Base-by-base conservation (phyloP, 2,329 filamentous ascomycete genomes). In the Epichloe sp. region DNA sequence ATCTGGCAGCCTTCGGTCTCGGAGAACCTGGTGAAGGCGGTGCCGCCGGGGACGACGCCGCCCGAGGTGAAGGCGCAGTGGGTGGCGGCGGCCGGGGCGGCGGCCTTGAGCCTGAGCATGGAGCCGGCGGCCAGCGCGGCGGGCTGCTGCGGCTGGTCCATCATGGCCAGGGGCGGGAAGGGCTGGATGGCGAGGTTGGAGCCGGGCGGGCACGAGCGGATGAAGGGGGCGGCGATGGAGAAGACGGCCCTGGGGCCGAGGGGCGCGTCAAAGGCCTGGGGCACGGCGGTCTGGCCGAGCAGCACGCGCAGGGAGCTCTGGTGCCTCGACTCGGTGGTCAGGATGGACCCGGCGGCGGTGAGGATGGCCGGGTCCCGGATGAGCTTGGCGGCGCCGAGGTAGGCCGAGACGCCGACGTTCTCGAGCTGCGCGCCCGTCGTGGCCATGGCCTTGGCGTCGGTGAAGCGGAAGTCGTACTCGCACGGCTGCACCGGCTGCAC, bases 271-370 rank as follows among this genome's bases (percentile, higher is more conserved):
- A 88, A 86, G 26, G 83, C 76, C 61, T 79, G 78, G 4, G 85
- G 81, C 4, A 85, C 76, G 49, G 83, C 78, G 52, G 77, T 69
- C 50, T 73, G 70, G 53, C 76, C 73, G 19, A 74, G 71, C 40
- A 78, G 79, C 52, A 74, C 69, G 56, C 85, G 81, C 66, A 88
- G 79, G 66, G 85, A 82, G 54, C 82, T 82, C 68, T 86, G 82
- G 68, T 89, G 85, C 53, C 85, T 77, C 31, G 83, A 75, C 69
- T 89, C 85, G 53, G 86, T 76, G 23, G 83, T 85, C 44, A 86
- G 75, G 63, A 89, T 88, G 48, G 79, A 79, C 10, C 75, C 85
- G 2, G 85, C 85, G 19, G 80, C 78, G 54, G 75, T 72, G 48
- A 89, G 78, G 55, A 86, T 77, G 47, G 71, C 72, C 47, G 74